Evolutionary conservation across 768 basidiomycete genomes (phyloP).

Genomic region (Cystobasidium onofrii): DNA sequence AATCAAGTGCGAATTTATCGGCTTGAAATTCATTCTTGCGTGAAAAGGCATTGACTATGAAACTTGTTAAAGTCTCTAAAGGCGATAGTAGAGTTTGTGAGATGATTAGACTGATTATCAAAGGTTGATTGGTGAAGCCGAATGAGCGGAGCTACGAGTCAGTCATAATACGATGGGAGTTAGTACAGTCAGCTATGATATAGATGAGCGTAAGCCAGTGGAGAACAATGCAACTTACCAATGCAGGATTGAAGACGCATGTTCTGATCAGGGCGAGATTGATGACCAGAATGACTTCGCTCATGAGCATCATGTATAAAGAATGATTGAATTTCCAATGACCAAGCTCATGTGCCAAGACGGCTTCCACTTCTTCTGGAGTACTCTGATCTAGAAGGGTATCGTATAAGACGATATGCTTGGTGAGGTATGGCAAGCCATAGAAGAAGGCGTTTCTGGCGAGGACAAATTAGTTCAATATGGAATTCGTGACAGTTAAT

Average conservation of each 20-base stretch:
- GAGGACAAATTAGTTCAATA: neutral
- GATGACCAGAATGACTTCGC: conserved; percentile 77
- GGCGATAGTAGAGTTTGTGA: conserved; percentile 46
- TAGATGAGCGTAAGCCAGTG: neutral
- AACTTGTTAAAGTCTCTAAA: conserved; percentile 45
- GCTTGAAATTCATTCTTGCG: conserved; percentile 39
- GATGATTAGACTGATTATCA: conserved; percentile 47
- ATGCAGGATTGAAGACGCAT: conserved; percentile 46
- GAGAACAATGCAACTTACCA: conserved; percentile 39
- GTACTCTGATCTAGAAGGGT: conserved; percentile 86
- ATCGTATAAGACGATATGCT: conserved; percentile 94
- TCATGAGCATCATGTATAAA: conserved; percentile 58
- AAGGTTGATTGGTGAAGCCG: conserved; percentile 40
- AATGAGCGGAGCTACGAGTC: conserved; percentile 40
- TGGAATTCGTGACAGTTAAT: too few relatives aligned
- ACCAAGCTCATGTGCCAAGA: conserved; percentile 93
- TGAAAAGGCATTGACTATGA: conserved; percentile 38
- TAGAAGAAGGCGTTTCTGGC: conserved; percentile 69
- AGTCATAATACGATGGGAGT: neutral
- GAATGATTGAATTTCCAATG: conserved; percentile 86
- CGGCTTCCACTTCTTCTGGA: conserved; percentile 89
- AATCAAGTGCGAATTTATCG: conserved; percentile 36
- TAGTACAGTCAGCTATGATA: too few relatives aligned
- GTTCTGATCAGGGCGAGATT: conserved; percentile 50
- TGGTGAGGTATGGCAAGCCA: conserved; percentile 55